Percentiles rank a stretch among this genome's conserved stretches.
Evolutionary conservation across 176 grass and related monocot genomes (phyloP).

Genomic region (Melocanna baccifera): DNA sequence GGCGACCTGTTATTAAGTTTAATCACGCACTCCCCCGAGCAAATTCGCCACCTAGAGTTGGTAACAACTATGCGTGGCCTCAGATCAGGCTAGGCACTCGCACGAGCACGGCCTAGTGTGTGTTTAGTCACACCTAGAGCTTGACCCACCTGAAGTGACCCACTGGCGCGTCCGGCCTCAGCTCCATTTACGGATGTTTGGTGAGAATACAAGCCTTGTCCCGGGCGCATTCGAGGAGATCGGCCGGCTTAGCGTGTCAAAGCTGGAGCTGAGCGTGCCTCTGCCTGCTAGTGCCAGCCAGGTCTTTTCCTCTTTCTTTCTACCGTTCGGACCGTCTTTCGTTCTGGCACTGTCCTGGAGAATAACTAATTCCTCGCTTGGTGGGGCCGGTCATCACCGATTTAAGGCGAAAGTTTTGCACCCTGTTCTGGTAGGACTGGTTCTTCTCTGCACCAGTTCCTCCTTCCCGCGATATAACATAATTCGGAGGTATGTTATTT

Average conservation of each 20-base stretch:
- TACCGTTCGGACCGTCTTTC: not conserved
- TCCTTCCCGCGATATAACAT: too few species aligned
- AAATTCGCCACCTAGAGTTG: not conserved
- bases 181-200: conserved; percentile 39
- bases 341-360: not conserved
- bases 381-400: not conserved
- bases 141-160: not conserved
- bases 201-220: conserved; percentile 42
- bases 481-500: too few species aligned
- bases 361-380: not conserved
- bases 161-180: not conserved
- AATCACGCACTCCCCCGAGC: not conserved
- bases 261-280: conserved; percentile 19
- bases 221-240: conserved; percentile 37
- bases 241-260: not conserved
- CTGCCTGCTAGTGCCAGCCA: not conserved
- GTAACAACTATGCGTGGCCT: not conserved
- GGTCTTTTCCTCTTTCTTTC: not conserved
- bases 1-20: not conserved
- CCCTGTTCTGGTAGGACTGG: not conserved
- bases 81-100: not conserved
- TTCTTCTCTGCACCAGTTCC: not conserved
- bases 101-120: not conserved
- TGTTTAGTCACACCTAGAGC: not conserved
- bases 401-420: conserved; percentile 7